Evolutionary conservation across 352 stramenopile species (phyloP).

Genomic region (Thalassiosira livingstoniorum): DNA sequence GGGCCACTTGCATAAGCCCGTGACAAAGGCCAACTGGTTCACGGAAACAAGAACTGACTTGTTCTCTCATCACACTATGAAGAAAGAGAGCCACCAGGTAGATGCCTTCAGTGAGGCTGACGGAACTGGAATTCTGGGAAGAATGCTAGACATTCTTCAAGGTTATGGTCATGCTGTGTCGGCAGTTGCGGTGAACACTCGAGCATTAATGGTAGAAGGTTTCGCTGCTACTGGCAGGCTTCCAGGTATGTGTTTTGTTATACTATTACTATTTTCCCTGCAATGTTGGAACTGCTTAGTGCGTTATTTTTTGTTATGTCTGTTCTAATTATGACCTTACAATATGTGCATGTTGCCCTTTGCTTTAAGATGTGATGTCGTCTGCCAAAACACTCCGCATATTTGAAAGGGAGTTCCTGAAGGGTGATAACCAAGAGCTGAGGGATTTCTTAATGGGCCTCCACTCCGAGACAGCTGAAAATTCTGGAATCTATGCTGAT

Average conservation of each 20-base stretch:
- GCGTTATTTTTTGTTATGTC: no score
- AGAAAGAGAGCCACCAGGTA: constrained; percentile 55
- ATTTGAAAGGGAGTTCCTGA: constrained; percentile 62
- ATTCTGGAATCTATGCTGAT: constrained; percentile 64
- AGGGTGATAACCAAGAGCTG: constrained; percentile 56
- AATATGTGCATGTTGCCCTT: no score
- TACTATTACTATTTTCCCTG: no score
- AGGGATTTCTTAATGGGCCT: constrained; percentile 51
- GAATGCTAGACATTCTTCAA: constrained; percentile 70
- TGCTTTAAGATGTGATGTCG: constrained; percentile 60
- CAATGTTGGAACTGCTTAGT: no score
- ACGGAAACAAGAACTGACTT: constrained; percentile 68
- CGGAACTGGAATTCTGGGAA: constrained; percentile 64
- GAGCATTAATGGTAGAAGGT: constrained; percentile 61
- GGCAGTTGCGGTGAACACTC: constrained; percentile 51
- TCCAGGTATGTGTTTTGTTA: no score
- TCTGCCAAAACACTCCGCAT: constrained; percentile 49
- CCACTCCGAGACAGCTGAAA: constrained; percentile 53
- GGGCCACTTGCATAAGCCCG: constrained; percentile 72
- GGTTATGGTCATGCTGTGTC: constrained; percentile 55
- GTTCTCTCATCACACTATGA: constrained; percentile 78
- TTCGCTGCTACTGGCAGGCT: no score
- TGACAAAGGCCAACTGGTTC: constrained; percentile 67
- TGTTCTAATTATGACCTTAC: no score
- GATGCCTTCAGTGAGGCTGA: constrained; percentile 70